phyloP scores from a whole-genome alignment of 495 filamentous ascomycete species.

The Oidiodendron maius region DNA sequence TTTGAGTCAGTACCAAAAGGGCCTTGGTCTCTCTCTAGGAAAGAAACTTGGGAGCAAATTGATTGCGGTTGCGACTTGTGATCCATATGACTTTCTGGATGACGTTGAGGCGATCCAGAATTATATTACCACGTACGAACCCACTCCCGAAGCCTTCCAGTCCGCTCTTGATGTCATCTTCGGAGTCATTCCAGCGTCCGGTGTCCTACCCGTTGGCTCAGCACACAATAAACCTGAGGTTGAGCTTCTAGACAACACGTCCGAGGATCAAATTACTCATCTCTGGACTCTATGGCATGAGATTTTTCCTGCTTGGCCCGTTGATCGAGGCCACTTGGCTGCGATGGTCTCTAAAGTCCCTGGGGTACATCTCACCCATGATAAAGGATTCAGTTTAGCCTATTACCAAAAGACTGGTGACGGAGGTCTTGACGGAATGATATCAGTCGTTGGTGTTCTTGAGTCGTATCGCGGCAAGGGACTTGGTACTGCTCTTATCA shows the following conservation, averaged over 20 bases:
- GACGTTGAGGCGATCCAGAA: conserved; percentile 31
- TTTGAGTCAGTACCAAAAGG: conserved; percentile 34
- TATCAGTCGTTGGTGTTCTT: conserved; percentile 32
- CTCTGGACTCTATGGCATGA: conserved; percentile 31
- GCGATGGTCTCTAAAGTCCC: conserved; percentile 23
- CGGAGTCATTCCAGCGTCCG: conserved; percentile 26
- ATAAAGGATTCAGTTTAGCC: conserved; percentile 39
- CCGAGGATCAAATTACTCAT: conserved; percentile 25
- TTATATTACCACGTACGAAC: conserved; percentile 44
- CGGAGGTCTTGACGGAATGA: conserved; percentile 17
- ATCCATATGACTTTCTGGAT: conserved; percentile 44
- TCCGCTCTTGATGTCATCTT: conserved; percentile 39
- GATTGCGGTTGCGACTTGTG: conserved; percentile 38
- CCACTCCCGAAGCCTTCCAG: conserved; percentile 38
- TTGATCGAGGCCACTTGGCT: conserved; percentile 26
- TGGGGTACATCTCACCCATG: conserved; percentile 33
- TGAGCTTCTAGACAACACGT: conserved; percentile 18
- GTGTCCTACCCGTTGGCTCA: conserved; percentile 31
- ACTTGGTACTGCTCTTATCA: conserved; percentile 36
- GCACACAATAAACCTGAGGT: conserved; percentile 5
- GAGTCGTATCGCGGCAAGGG: conserved; percentile 34
- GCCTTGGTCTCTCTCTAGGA: conserved; percentile 30
- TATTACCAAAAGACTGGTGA: conserved; percentile 24
- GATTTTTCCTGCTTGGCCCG: conserved; percentile 35
- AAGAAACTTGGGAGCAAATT: conserved; percentile 23